These are phyloP conservation scores for Pelargonium cotyledonis DNA, from an alignment of 441 rosid species.

Conservation along the genomic window DNA sequence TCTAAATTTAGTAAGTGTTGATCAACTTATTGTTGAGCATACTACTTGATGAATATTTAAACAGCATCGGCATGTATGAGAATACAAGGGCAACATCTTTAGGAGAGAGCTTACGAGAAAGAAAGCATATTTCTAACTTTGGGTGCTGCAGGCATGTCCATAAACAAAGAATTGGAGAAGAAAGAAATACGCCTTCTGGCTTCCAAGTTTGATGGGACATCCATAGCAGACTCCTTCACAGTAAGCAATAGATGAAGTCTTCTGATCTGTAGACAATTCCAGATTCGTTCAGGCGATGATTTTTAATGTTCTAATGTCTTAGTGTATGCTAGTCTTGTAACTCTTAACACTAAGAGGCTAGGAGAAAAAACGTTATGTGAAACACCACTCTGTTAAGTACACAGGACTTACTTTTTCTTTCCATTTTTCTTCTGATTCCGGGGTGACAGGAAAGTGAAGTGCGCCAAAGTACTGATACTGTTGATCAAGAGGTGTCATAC, in stretches of 20 bases:
- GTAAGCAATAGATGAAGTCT: slow-evolving; percentile 81
- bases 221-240: slow-evolving; percentile 99
- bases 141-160: slow-evolving; percentile 96
- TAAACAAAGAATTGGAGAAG: slow-evolving; percentile 95
- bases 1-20: too few species aligned
- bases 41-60: too few species aligned
- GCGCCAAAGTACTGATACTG: slow-evolving; percentile 76
- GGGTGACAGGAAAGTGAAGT: slow-evolving; percentile 68
- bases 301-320: neutral
- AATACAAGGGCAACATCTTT: neutral
- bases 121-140: slow-evolving; percentile 99
- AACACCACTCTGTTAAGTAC: neutral
- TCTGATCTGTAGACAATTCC: slow-evolving; percentile 53
- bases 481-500: slow-evolving; percentile 50
- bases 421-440: slow-evolving; percentile 77
- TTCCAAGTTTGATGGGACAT: slow-evolving; percentile 97
- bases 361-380: neutral
- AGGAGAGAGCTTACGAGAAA: slow-evolving; percentile 72
- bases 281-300: neutral
- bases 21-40: too few species aligned
- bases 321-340: neutral
- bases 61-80: neutral
- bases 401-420: slow-evolving; percentile 67
- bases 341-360: too few species aligned
- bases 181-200: slow-evolving; percentile 97